These are phyloP conservation scores for Saturnispora ahearnii DNA, from an alignment of 805 yeast genomes.

Conservation along the genomic window DNA sequence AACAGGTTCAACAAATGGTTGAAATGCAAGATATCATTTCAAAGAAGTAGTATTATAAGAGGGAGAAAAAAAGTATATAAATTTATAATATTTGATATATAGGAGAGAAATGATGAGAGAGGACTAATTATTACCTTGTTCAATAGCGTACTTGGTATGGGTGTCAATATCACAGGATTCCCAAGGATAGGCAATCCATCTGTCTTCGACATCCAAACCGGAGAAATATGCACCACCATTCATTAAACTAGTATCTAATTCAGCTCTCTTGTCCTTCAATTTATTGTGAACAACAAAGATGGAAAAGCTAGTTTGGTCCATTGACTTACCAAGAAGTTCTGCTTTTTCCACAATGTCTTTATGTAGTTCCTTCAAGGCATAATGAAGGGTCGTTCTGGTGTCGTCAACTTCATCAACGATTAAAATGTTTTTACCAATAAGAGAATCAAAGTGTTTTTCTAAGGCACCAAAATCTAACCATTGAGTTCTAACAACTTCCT, in stretches of 20 bases:
- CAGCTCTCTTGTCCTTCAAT: slow-evolving; percentile 71
- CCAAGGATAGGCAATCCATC: slow-evolving; percentile 90
- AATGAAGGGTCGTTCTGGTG: slow-evolving; percentile 82
- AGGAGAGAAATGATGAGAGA: neutral
- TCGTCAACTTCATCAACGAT: slow-evolving; percentile 91
- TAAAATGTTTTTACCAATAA: slow-evolving; percentile 71
- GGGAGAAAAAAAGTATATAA: neutral
- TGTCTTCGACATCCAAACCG: slow-evolving; percentile 66
- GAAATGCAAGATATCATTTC: slow-evolving; percentile 39
- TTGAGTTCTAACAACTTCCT: slow-evolving; percentile 79
- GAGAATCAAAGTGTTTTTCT: slow-evolving; percentile 57
- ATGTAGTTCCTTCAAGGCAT: slow-evolving; percentile 69
- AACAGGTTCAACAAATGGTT: slow-evolving; percentile 83
- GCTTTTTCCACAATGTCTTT: slow-evolving; percentile 58
- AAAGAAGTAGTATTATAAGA: slow-evolving; percentile 1
- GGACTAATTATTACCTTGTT: slow-evolving; percentile 49
- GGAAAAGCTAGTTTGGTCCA: slow-evolving; percentile 57
- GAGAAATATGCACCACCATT: slow-evolving; percentile 58
- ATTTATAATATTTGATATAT: neutral
- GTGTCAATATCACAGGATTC: slow-evolving; percentile 74
- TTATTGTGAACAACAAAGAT: slow-evolving; percentile 81
- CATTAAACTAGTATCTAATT: slow-evolving; percentile 55
- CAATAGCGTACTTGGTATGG: slow-evolving; percentile 56
- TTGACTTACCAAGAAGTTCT: slow-evolving; percentile 44
- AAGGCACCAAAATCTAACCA: slow-evolving; percentile 81